phyloP scores from a whole-genome alignment of 2,329 filamentous ascomycete species.

The Pseudonectria foliicola region DNA sequence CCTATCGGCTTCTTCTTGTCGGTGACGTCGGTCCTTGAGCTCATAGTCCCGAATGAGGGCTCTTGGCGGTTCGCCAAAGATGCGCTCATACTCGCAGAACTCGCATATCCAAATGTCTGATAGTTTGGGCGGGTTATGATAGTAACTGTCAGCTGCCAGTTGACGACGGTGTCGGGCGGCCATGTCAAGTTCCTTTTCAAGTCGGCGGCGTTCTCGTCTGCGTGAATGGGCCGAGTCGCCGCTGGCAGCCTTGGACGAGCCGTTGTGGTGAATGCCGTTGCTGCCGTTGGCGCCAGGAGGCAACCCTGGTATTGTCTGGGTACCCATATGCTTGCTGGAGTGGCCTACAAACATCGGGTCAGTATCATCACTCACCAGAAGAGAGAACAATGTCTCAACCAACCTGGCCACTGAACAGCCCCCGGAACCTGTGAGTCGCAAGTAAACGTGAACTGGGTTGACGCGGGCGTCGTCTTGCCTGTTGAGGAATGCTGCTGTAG shows the following conservation, averaged over 20 bases:
- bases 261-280: conserved; percentile 25
- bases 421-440: conserved; percentile 85
- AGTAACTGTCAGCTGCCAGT: conserved; percentile 69
- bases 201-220: conserved; percentile 57
- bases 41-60: conserved; percentile 89
- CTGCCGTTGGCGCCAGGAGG: conserved; percentile 9
- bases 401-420: conserved; percentile 67
- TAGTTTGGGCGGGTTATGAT: conserved; percentile 58
- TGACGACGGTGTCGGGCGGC: conserved; percentile 73
- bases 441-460: conserved; percentile 92
- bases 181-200: conserved; percentile 62
- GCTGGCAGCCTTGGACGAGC: conserved; percentile 27
- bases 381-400: conserved; percentile 7
- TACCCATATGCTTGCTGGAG: conserved; percentile 15
- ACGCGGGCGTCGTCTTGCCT: conserved; percentile 57
- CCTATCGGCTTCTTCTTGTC: conserved; percentile 80
- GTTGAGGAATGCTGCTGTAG: conserved; percentile 59
- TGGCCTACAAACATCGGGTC: conserved; percentile 13
- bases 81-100: conserved; percentile 95
- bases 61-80: conserved; percentile 80
- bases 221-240: conserved; percentile 23
- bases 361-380: conserved; percentile 2
- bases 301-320: conserved; percentile 10
- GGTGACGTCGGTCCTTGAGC: conserved; percentile 81
- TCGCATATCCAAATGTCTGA: conserved; percentile 93